Evolutionary conservation across 192 early-diverging fungal species (phyloP).

Genomic region (Rhizoclosmatium globosum): DNA sequence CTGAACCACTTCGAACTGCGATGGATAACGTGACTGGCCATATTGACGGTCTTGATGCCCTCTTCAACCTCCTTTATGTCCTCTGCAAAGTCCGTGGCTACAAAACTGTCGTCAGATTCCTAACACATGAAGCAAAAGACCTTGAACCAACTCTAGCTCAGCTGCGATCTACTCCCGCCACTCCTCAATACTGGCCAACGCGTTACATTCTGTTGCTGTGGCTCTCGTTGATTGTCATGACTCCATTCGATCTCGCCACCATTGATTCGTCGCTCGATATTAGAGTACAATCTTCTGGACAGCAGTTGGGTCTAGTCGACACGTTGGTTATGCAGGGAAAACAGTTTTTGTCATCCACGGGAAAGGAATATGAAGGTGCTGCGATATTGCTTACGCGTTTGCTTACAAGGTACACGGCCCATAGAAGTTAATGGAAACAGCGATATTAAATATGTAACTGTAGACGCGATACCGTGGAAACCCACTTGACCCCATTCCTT

Average conservation of each 20-base stretch:
- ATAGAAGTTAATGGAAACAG: not conserved
- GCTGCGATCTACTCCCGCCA: slow-evolving; percentile 56
- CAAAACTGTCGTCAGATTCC: slow-evolving; percentile 93
- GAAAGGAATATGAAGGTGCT: slow-evolving; percentile 89
- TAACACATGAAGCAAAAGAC: slow-evolving; percentile 88
- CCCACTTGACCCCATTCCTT: slow-evolving; percentile 72
- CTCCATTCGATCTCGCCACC: slow-evolving; percentile 91
- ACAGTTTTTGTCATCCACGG: slow-evolving; percentile 69
- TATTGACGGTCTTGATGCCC: slow-evolving; percentile 15
- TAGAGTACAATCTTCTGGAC: not conserved
- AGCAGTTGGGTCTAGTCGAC: slow-evolving; percentile 60
- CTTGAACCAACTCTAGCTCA: slow-evolving; percentile 82
- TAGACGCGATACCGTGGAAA: slow-evolving; percentile 71
- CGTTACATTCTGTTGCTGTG: slow-evolving; percentile 88
- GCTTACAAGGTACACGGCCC: slow-evolving; percentile 67
- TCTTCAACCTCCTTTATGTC: slow-evolving; percentile 72
- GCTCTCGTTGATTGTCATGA: slow-evolving; percentile 94
- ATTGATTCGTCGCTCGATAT: slow-evolving; percentile 75
- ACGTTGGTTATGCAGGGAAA: slow-evolving; percentile 75
- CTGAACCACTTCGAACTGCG: slow-evolving; percentile 36
- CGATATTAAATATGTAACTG: not conserved
- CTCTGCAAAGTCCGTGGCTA: slow-evolving; percentile 88
- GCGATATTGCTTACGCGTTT: slow-evolving; percentile 83
- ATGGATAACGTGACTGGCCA: not conserved
- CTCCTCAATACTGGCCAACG: slow-evolving; percentile 71